Conservation (phyloP, 2,329 filamentous ascomycete genomes). For the Esteya vermicola region DNA sequence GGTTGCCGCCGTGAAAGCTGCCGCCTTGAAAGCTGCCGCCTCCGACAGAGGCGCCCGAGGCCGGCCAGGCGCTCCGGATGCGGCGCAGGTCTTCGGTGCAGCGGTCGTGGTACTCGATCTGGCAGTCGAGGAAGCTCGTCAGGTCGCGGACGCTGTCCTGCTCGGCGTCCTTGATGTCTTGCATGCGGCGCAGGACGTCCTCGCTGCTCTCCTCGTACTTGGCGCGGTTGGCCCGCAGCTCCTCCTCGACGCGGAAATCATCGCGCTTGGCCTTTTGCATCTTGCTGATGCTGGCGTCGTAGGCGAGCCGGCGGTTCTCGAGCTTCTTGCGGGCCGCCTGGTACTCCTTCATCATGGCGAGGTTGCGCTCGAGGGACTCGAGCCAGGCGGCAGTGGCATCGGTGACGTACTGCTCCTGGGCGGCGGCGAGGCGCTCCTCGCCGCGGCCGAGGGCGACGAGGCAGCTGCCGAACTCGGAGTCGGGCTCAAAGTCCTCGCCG, state of each 20-base stretch:
- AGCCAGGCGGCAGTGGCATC: conserved; percentile 74
- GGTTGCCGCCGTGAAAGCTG: background rate
- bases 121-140: conserved; percentile 69
- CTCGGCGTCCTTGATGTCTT: conserved; percentile 90
- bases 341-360: conserved; percentile 96
- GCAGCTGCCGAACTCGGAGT: conserved; percentile 84
- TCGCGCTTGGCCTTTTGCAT: conserved; percentile 90
- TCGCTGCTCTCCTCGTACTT: conserved; percentile 95
- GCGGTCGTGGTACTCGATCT: conserved; percentile 82
- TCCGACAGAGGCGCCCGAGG: conserved; percentile 8
- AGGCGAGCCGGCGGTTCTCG: conserved; percentile 75
- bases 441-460: conserved; percentile 67
- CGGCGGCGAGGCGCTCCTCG: conserved; percentile 73
- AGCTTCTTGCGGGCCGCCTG: conserved; percentile 91
- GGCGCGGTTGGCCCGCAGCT: conserved; percentile 76
- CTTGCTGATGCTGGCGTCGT: conserved; percentile 79
- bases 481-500: conserved; percentile 81
- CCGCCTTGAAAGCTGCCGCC: conserved; percentile 9
- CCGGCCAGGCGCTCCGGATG: conserved; percentile 30
- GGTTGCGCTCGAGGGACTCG: conserved; percentile 76
- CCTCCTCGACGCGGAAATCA: conserved; percentile 85
- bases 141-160: conserved; percentile 69
- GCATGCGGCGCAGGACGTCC: conserved; percentile 83
- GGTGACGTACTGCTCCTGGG: conserved; percentile 71
- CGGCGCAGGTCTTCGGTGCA: conserved; percentile 68